Conservation (phyloP, 2,329 filamentous ascomycete genomes). For the Sporothrix mexicana region DNA sequence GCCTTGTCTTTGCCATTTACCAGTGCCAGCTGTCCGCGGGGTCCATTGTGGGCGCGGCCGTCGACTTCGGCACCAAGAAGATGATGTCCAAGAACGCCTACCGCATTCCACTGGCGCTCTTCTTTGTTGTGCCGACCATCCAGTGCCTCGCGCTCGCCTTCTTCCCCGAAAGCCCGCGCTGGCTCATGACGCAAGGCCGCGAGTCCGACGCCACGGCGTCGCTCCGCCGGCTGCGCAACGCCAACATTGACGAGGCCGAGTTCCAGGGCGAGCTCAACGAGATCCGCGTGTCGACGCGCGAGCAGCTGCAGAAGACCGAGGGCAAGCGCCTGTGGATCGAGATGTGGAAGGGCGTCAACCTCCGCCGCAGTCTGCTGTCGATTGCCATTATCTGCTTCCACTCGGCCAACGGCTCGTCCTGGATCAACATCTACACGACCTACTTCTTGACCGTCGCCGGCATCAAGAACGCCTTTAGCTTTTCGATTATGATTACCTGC, state of each 20-base stretch:
- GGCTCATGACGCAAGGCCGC: conserved; percentile 48
- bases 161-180: conserved; percentile 49
- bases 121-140: conserved; percentile 45
- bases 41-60: conserved; percentile 45
- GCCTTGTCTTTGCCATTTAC: conserved; percentile 46
- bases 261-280: conserved; percentile 44
- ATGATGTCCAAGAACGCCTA: conserved; percentile 48
- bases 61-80: conserved; percentile 43
- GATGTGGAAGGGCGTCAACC: conserved; percentile 44
- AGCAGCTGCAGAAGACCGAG: conserved; percentile 41
- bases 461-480: conserved; percentile 44
- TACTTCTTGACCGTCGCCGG: conserved; percentile 46
- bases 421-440: conserved; percentile 44
- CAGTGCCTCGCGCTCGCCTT: conserved; percentile 44
- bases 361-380: conserved; percentile 43
- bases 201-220: conserved; percentile 43
- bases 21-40: conserved; percentile 45
- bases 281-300: conserved; percentile 42
- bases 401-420: conserved; percentile 41
- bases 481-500: conserved; percentile 46
- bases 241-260: conserved; percentile 41
- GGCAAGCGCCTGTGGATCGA: conserved; percentile 43
- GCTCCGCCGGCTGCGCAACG: conserved; percentile 42
- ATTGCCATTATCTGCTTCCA: conserved; percentile 45
- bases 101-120: conserved; percentile 42